Base-by-base conservation (phyloP, 176 grass and related monocot species). In the Alloteropsis semialata region DNA sequence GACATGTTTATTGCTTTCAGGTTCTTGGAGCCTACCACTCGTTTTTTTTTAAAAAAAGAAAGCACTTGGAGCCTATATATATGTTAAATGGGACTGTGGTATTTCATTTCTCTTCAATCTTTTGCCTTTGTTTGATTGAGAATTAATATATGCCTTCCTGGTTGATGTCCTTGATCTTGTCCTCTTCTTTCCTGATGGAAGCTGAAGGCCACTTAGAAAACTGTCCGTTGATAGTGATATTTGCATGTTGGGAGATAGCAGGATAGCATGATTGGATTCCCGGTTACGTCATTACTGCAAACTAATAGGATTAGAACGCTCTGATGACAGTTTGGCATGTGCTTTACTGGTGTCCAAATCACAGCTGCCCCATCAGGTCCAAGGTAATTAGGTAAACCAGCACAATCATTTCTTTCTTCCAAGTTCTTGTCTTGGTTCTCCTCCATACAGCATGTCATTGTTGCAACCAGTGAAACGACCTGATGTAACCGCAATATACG, bases 251-350 rank as follows among this genome's bases (percentile, higher is more conserved):
- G 73, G 57, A 59, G 30, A 77, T 56, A 78, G 41, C 22, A 66
- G 28, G 59, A 24, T 51, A 36, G 49, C 69, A 61, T 85, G 77
- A 81, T 89, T 73, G 73, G 60, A 79, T 83, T 79, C 84, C 55
- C 67, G 0, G 50, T 50, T 87, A 83, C 72, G 67, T 62, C 56
- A 81, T 85, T 69, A 80, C 33, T 30, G 38, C 54, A 55, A 89
- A 76, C 46, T 70, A 72, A 46, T 63, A 55, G 36, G 54, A 76
- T 85, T 75, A 85, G 42, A 61, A 37, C 75, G 62, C 29, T 81
- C 60, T 53, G 60, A 22, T 56, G 82, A 81, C 82, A 85, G 51
- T 76, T 85, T 76, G 77, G 54, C 71, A 54, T 39, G 43, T 65
- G 44, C 27, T 37, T 76, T 56, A 28, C 63, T 81, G 82, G 44